phyloP scores from a whole-genome alignment of 306 rosid genomes.

The Lupinus albus region DNA sequence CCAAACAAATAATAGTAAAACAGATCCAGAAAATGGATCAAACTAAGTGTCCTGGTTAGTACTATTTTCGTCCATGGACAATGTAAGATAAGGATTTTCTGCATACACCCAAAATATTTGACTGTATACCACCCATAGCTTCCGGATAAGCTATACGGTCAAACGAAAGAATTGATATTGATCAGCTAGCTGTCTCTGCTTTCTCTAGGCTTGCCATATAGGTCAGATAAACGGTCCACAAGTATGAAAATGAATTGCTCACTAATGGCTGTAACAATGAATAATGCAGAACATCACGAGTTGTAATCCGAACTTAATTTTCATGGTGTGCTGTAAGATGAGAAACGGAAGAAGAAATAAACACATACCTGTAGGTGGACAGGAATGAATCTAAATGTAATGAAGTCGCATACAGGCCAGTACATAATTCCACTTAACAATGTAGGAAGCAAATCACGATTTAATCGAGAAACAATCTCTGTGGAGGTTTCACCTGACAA shows the following conservation, averaged over 20 bases:
- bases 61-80: constrained; percentile 31
- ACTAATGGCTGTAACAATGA: constrained; percentile 74
- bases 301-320: constrained; percentile 21
- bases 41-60: constrained; percentile 26
- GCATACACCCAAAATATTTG: constrained; percentile 18
- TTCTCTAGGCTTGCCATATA: constrained; percentile 88
- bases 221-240: constrained; percentile 92
- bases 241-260: constrained; percentile 88
- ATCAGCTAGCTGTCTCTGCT: constrained; percentile 52
- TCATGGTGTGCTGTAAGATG: constrained; percentile 20
- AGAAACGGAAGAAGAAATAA: constrained; percentile 17
- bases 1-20: constrained; percentile 1
- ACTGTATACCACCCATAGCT: constrained; percentile 31
- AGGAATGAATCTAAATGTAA: constrained; percentile 82
- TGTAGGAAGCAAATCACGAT: constrained; percentile 80
- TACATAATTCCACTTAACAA: constrained; percentile 74
- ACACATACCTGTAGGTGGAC: constrained; percentile 84
- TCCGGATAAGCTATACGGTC: constrained; percentile 32
- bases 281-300: constrained; percentile 35
- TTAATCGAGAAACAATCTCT: constrained; percentile 72
- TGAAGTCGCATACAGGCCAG: constrained; percentile 91
- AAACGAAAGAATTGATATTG: constrained; percentile 28
- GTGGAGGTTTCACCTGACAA: constrained; percentile 70
- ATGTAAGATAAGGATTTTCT: constrained; percentile 29
- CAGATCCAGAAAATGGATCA: constrained; percentile 16